These are phyloP conservation scores for Plasmodium chabaudi DNA, from an alignment of 169 alveolate species.

Conservation along the genomic window DNA sequence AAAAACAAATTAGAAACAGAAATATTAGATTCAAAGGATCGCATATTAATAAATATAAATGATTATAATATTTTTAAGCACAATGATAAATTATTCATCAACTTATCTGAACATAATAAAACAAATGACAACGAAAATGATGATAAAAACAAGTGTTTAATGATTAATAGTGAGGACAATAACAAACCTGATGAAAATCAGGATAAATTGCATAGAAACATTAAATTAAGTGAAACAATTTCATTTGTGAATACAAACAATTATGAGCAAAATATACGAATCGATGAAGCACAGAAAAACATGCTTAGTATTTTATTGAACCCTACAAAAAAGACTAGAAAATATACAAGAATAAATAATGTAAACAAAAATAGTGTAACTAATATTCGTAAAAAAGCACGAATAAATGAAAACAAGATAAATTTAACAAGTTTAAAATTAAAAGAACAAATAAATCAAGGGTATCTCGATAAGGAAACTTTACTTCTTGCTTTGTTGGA, in stretches of 20 bases:
- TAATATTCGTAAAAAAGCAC: conserved; percentile 6
- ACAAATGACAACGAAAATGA: conserved; percentile 3
- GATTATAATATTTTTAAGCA: conserved; percentile 54
- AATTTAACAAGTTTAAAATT: not conserved
- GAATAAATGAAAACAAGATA: conserved; percentile 5
- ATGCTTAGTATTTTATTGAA: not conserved
- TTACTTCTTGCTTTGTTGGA: not conserved
- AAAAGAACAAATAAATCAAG: conserved; percentile 12
- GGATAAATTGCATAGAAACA: too few species aligned
- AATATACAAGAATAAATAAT: conserved; percentile 11
- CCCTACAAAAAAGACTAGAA: conserved; percentile 11
- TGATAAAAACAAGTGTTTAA: conserved; percentile 14
- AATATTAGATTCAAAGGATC: conserved; percentile 29
- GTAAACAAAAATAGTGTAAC: conserved; percentile 14
- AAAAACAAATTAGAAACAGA: conserved; percentile 26
- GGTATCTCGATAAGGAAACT: not conserved
- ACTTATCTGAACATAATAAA: conserved; percentile 23
- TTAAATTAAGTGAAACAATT: too few species aligned
- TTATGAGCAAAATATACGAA: not conserved
- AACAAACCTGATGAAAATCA: too few species aligned
- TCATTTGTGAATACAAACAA: conserved; percentile 11
- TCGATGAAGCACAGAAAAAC: conserved; percentile 5
- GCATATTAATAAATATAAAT: conserved; percentile 45
- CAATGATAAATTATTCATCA: conserved; percentile 57
- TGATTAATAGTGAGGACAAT: conserved; percentile 5